Conservation (phyloP, 768 basidiomycete genomes). For the Hericium alpestre region DNA sequence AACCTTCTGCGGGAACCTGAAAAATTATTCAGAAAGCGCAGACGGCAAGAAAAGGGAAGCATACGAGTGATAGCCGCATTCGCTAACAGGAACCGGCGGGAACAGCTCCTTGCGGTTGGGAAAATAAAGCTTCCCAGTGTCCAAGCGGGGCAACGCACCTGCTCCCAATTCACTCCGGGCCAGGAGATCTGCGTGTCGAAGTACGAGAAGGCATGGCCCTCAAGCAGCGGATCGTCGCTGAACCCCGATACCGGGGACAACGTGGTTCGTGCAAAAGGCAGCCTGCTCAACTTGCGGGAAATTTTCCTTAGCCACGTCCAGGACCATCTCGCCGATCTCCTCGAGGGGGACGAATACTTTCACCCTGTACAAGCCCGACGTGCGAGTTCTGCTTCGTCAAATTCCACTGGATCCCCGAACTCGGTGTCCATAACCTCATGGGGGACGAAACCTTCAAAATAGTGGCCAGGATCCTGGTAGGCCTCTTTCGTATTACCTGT, state of each 20-base stretch:
- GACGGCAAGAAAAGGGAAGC: background rate
- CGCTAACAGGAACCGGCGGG: conserved; percentile 32
- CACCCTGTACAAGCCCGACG: no score
- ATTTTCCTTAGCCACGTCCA: conserved; percentile 61
- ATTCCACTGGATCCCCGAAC: no score
- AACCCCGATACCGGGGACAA: conserved; percentile 47
- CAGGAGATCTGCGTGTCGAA: conserved; percentile 77
- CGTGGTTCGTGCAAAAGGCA: conserved; percentile 67
- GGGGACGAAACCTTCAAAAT: no score
- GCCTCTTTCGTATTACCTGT: no score
- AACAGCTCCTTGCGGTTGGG: conserved; percentile 52
- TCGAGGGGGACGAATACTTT: conserved; percentile 74
- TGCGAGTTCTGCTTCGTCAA: no score
- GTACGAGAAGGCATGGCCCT: conserved; percentile 80
- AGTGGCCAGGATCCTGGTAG: no score
- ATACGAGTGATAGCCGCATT: conserved; percentile 49
- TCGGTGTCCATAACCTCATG: no score
- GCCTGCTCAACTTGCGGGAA: conserved; percentile 85
- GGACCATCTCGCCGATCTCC: conserved; percentile 57
- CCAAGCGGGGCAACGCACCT: conserved; percentile 24
- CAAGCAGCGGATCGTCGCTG: conserved; percentile 68
- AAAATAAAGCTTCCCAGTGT: no score
- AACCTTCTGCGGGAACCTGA: conserved; percentile 40
- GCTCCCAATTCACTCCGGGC: conserved; percentile 71
- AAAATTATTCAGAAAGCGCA: background rate